Evolutionary conservation across 192 early-diverging fungal genomes (phyloP), one percentile per base, ranked within the genome.

Genomic region (Coemansia sp.): DNA sequence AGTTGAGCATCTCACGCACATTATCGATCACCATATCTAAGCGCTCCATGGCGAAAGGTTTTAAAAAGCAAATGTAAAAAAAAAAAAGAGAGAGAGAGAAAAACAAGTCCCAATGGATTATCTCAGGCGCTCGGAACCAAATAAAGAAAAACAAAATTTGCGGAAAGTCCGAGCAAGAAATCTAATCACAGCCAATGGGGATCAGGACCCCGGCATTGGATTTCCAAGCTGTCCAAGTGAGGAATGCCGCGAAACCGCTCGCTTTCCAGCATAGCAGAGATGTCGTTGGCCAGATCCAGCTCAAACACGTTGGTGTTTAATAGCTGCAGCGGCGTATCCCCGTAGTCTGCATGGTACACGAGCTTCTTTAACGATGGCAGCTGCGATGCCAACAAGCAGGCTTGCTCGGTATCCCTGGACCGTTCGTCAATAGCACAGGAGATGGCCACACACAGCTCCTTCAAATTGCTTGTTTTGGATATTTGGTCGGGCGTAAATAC

Each of bases 1-100:
- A 49, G 55, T 41, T 71, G 21, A 64, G 63, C 68, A 78, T 70
- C 36, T 38, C 63, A 6, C 59, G 68, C 43, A 62, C 59, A 36
- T 49, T 42, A 3, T 63, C 68, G 0, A 78, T 12, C 18, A 46
- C 44, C 4, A 15, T 19, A 10, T 46, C 44, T 18, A 46, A 8
- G 4, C 4, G 23, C 23, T 26, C 23, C 23, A 26, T 26, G n/a
- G n/a, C n/a, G n/a, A n/a, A n/a, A n/a, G n/a, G n/a, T n/a, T n/a
- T 26, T 41, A 37, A 7, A 3, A 18, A n/a, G 16, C 7, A 18
- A 15, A 51, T 26, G 15, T 14, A 48, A 49, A 13, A 26, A 48
- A 28, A 3, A 0, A 10, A 43, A 2, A 43, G 19, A 43, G n/a
- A 19, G 15, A 43, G 19, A 6, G n/a, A 43, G 15, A 43, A 16